phyloP scores from a whole-genome alignment of 1,139 yeast genomes.

The Diutina sp. region DNA sequence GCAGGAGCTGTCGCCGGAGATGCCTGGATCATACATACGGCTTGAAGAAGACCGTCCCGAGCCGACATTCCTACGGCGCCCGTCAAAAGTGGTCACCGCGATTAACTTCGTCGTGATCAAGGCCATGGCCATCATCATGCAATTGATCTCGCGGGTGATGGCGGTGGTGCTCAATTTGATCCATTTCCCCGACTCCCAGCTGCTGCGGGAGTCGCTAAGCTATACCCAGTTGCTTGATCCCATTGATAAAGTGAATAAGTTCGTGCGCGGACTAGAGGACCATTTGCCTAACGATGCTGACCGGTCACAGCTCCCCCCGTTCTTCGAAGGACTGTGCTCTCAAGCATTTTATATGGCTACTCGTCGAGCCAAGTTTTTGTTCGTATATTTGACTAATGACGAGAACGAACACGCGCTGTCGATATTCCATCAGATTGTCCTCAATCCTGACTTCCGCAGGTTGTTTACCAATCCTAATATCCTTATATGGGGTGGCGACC shows the following conservation, averaged over 20 bases:
- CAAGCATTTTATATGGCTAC: slow-evolving; percentile 63
- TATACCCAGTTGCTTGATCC: neutral
- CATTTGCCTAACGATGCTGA: neutral
- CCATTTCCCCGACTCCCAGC: neutral
- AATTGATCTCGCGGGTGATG: neutral
- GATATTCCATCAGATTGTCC: slow-evolving; percentile 45
- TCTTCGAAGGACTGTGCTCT: slow-evolving; percentile 64
- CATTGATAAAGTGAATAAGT: neutral
- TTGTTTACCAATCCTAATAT: slow-evolving; percentile 31
- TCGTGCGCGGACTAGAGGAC: neutral
- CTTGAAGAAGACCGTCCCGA: neutral
- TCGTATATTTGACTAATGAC: slow-evolving; percentile 64
- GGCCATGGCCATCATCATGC: neutral
- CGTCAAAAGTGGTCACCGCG: neutral
- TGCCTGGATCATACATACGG: neutral
- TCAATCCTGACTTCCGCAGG: slow-evolving; percentile 37
- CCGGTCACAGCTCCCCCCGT: slow-evolving; percentile 23
- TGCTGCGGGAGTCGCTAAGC: neutral
- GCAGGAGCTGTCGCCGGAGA: neutral
- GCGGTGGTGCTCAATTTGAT: neutral
- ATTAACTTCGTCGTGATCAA: neutral
- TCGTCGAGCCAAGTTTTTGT: slow-evolving; percentile 52
- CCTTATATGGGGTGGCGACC: slow-evolving; percentile 83
- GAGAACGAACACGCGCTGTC: slow-evolving; percentile 50
- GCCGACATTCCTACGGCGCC: neutral